Conservation (phyloP, 1,284 basidiomycete species). For the Exsudoporus floridanus region DNA sequence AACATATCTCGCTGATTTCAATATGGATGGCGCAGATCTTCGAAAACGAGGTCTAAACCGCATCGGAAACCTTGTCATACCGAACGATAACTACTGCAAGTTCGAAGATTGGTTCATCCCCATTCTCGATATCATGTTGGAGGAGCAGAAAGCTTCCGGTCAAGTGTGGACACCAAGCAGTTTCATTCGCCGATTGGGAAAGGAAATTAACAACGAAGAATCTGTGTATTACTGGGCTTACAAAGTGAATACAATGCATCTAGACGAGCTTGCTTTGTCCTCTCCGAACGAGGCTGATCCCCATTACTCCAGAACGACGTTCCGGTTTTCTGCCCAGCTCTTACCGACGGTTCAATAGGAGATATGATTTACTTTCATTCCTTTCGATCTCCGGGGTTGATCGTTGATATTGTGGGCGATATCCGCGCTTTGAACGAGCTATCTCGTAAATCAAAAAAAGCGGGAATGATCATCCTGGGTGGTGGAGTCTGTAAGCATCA, state of each 20-base stretch:
- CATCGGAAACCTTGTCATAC: constrained; percentile 96
- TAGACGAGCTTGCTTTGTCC: constrained; percentile 12
- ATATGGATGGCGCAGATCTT: constrained; percentile 86
- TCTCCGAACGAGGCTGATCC: constrained; percentile 29
- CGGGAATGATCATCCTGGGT: constrained; percentile 98
- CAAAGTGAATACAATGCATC: constrained; percentile 66
- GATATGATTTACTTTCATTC: constrained; percentile 99
- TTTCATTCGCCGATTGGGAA: constrained; percentile 89
- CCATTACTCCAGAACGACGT: constrained; percentile 79
- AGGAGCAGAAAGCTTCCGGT: constrained; percentile 78
- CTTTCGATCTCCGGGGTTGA: constrained; percentile 85
- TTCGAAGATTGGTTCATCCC: constrained; percentile 99
- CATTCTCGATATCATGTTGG: constrained; percentile 89
- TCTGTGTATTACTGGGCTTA: constrained; percentile 99
- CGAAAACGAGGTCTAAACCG: constrained; percentile 91
- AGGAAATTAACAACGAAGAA: constrained; percentile 96
- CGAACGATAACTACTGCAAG: constrained; percentile 99
- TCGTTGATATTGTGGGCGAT: constrained; percentile 93
- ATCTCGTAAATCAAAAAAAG: constrained; percentile 85
- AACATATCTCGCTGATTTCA: constrained; percentile 94
- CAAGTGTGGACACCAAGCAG: constrained; percentile 91
- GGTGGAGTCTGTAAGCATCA: constrained; percentile 99
- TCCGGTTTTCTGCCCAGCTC: constrained; percentile 96
- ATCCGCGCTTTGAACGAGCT: constrained; percentile 92
- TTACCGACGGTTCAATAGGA: constrained; percentile 97